A percentile compares a stretch with the other conserved stretches of the same genome.
Evolutionary conservation across 306 rosid species (phyloP).

Genomic region (Ziziphus jujuba): DNA sequence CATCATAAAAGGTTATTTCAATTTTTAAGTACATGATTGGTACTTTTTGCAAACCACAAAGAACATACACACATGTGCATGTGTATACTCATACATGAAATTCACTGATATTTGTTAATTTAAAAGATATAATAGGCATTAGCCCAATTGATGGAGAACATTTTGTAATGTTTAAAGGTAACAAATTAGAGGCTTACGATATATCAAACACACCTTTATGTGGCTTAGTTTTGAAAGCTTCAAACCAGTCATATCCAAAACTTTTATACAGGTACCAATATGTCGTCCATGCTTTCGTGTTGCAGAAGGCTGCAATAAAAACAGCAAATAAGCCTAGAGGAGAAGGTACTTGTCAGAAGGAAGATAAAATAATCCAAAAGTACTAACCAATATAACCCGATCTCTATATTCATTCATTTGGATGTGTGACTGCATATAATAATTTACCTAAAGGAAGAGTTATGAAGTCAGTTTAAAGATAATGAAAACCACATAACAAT

Average conservation of each 20-base stretch:
- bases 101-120: background rate
- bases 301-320: slow-evolving; percentile 65
- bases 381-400: slow-evolving; percentile 75
- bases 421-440: slow-evolving; percentile 92
- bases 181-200: background rate
- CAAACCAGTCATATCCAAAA: slow-evolving; percentile 94
- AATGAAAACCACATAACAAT: slow-evolving; percentile 1
- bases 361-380: slow-evolving; percentile 14
- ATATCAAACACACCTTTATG: slow-evolving; percentile 57
- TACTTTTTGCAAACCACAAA: background rate
- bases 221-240: slow-evolving; percentile 85
- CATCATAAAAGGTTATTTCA: background rate
- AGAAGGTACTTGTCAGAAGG: background rate
- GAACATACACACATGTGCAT: background rate
- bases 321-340: slow-evolving; percentile 6
- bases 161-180: background rate
- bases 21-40: background rate
- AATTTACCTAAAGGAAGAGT: slow-evolving; percentile 56
- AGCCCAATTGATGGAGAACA: background rate
- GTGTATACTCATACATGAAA: background rate
- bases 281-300: slow-evolving; percentile 66
- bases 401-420: slow-evolving; percentile 94
- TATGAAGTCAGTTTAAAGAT: background rate
- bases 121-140: background rate
- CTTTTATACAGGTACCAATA: slow-evolving; percentile 81